phyloP scores from a whole-genome alignment of 2,329 filamentous ascomycete species.

The Colletotrichum ledebouriae region DNA sequence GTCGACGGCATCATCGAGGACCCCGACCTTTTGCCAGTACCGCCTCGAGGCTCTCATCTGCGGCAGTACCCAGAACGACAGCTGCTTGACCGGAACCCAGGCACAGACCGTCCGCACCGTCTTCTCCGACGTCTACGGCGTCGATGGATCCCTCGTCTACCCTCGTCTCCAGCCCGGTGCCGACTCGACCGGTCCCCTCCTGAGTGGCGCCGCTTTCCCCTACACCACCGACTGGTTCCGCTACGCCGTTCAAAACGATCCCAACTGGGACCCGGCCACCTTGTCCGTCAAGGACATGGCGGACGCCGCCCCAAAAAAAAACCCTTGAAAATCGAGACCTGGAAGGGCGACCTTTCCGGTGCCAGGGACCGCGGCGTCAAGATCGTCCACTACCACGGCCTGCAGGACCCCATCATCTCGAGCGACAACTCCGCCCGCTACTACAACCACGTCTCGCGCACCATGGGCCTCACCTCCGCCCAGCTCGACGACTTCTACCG shows the following conservation, averaged over 20 bases:
- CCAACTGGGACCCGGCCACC: constrained; percentile 52
- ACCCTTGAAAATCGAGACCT: background rate
- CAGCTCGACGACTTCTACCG: constrained; percentile 54
- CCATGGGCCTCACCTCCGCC: constrained; percentile 53
- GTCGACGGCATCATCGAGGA: constrained; percentile 45
- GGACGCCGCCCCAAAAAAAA: constrained; percentile 49
- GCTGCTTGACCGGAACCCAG: constrained; percentile 48
- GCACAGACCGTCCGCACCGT: constrained; percentile 52
- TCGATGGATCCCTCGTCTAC: constrained; percentile 54
- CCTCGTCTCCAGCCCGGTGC: constrained; percentile 63
- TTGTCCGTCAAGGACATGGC: constrained; percentile 55
- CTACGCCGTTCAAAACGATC: constrained; percentile 57
- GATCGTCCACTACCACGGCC: constrained; percentile 62
- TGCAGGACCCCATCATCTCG: constrained; percentile 57
- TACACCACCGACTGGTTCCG: constrained; percentile 51
- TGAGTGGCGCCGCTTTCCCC: constrained; percentile 51
- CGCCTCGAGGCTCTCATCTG: constrained; percentile 59
- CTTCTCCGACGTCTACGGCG: constrained; percentile 48
- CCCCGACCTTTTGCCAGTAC: constrained; percentile 49
- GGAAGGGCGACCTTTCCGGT: constrained; percentile 49
- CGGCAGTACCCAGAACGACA: constrained; percentile 20
- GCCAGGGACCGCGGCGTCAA: constrained; percentile 58
- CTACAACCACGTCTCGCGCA: constrained; percentile 61
- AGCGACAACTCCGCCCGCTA: constrained; percentile 61
- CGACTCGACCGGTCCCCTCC: constrained; percentile 59